Evolutionary conservation across 2,329 filamentous ascomycete species (phyloP).

Genomic region (Pestalotiopsis fici): DNA sequence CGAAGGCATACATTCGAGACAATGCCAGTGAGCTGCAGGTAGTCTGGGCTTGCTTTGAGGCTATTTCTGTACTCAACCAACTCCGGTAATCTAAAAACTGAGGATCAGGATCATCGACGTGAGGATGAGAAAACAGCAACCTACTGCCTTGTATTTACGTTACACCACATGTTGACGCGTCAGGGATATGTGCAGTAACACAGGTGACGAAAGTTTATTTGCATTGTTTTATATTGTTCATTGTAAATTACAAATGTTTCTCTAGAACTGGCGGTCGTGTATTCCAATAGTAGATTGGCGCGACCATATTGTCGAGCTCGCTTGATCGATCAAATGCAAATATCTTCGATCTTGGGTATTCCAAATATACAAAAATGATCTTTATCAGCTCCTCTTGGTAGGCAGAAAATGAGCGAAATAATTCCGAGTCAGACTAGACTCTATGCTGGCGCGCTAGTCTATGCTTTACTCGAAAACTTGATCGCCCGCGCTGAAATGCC

Average conservation of each 20-base stretch:
- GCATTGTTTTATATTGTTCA: neutral
- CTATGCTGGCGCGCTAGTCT: too few relatives aligned
- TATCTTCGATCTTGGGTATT: neutral
- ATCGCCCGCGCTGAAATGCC: too few relatives aligned
- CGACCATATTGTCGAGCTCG: neutral
- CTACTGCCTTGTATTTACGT: neutral
- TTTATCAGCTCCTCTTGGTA: neutral
- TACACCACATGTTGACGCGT: neutral
- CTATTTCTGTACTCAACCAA: too few relatives aligned
- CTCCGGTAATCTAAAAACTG: neutral
- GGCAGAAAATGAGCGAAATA: neutral
- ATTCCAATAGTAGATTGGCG: neutral
- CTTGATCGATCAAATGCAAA: neutral
- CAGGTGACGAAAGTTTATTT: neutral
- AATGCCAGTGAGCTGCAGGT: neutral
- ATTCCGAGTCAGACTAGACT: neutral
- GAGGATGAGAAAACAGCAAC: neutral
- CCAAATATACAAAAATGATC: neutral
- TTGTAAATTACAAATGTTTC: neutral
- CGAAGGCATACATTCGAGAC: neutral
- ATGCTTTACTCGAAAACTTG: too few relatives aligned
- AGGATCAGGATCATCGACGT: neutral
- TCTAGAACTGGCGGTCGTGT: neutral
- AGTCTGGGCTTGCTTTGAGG: too few relatives aligned
- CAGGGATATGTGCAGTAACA: neutral